phyloP scores from a whole-genome alignment of 148 eudicot genomes.

The Dianthus caryophyllus region DNA sequence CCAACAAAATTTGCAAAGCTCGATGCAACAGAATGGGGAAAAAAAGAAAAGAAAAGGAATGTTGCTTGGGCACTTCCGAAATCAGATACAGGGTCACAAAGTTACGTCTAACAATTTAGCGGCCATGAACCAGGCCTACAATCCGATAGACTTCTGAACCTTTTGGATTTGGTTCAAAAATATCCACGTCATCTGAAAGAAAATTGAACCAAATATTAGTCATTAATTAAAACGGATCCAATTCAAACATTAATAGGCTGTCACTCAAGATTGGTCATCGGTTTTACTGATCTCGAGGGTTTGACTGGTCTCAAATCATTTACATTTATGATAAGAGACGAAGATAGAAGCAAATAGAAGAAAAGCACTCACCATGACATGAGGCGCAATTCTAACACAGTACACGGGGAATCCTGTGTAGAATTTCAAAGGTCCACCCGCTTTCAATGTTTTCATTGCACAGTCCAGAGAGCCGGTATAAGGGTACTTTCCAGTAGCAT shows the following conservation, averaged over 20 bases:
- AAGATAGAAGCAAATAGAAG: not conserved
- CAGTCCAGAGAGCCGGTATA: slow-evolving; percentile 47
- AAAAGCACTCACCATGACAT: slow-evolving; percentile 39
- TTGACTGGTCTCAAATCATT: too few relatives aligned
- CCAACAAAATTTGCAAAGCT: slow-evolving; percentile 21
- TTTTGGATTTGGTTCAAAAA: slow-evolving; percentile 41
- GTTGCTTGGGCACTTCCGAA: slow-evolving; percentile 12
- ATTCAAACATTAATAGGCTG: too few relatives aligned
- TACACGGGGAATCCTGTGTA: slow-evolving; percentile 49
- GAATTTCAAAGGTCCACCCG: slow-evolving; percentile 47
- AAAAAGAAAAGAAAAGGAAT: not conserved
- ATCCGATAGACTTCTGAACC: slow-evolving; percentile 26
- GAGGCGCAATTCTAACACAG: slow-evolving; percentile 49
- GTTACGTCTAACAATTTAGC: not conserved
- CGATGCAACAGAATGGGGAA: not conserved
- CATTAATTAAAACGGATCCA: not conserved
- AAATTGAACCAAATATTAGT: slow-evolving; percentile 16
- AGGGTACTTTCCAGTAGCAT: slow-evolving; percentile 43
- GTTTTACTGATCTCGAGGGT: too few relatives aligned
- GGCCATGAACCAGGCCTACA: slow-evolving; percentile 15
- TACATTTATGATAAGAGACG: not conserved
- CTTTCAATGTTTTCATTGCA: slow-evolving; percentile 40
- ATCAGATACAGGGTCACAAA: not conserved
- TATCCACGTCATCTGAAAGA: slow-evolving; percentile 39
- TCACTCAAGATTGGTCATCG: too few relatives aligned